Conservation (phyloP, 2,329 filamentous ascomycete species). For the Fusarium falciforme region DNA sequence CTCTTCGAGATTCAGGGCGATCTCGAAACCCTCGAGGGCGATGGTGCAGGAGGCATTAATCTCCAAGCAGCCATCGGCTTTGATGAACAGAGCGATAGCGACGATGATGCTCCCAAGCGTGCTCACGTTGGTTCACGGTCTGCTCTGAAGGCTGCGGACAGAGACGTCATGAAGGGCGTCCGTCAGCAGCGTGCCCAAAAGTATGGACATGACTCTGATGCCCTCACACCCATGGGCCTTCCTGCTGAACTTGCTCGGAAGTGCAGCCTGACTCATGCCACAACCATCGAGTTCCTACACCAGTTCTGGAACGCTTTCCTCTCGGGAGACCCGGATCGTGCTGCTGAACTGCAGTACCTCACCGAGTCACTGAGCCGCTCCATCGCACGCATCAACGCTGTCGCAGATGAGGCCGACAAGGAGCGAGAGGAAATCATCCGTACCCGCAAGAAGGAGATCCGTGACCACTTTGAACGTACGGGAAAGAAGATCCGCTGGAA, state of each 20-base stretch:
- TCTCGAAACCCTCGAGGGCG: conserved; percentile 63
- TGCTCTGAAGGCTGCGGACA: conserved; percentile 72
- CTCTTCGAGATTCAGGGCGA: conserved; percentile 73
- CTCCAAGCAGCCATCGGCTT: conserved; percentile 75
- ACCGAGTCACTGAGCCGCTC: conserved; percentile 85
- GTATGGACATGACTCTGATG: conserved; percentile 61
- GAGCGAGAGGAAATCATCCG: conserved; percentile 76
- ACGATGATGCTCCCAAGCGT: conserved; percentile 67
- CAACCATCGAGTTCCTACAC: conserved; percentile 93
- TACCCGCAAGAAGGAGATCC: conserved; percentile 75
- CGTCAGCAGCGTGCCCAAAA: conserved; percentile 70
- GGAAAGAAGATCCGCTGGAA: conserved; percentile 80
- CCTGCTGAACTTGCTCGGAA: conserved; percentile 68
- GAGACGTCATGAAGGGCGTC: conserved; percentile 74
- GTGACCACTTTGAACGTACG: conserved; percentile 76
- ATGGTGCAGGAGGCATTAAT: conserved; percentile 64
- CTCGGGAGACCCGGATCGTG: conserved; percentile 85
- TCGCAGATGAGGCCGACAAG: conserved; percentile 82
- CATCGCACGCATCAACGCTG: conserved; percentile 80
- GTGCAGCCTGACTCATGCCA: conserved; percentile 82
- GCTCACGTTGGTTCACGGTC: conserved; percentile 76
- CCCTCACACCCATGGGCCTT: conserved; percentile 64
- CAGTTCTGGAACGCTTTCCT: conserved; percentile 96
- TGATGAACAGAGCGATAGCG: conserved; percentile 76
- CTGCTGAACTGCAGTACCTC: conserved; percentile 82